phyloP scores from a whole-genome alignment of 177 flowering plant genomes.

The Vitis hybrid region DNA sequence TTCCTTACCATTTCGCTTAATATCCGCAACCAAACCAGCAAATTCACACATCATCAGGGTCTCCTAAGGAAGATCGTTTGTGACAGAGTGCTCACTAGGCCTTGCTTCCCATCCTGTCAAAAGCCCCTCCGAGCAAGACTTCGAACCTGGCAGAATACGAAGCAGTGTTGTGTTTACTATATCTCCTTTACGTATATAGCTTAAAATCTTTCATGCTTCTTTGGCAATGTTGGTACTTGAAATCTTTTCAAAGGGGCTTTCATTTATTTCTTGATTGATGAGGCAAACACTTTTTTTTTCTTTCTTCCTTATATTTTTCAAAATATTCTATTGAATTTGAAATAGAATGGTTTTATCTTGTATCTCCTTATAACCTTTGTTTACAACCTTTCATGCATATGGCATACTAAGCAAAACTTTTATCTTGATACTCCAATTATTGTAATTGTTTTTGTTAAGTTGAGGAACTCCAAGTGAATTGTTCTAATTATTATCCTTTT shows the following conservation, averaged over 20 bases:
- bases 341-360: too few relatives aligned
- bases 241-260: neutral
- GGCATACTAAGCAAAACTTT: too few relatives aligned
- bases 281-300: neutral
- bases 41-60: constrained; percentile 79
- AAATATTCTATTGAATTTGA: too few relatives aligned
- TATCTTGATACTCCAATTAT: too few relatives aligned
- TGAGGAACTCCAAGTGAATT: too few relatives aligned
- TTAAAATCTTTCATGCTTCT: too few relatives aligned
- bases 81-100: constrained; percentile 50
- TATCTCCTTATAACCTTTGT: too few relatives aligned
- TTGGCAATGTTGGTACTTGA: too few relatives aligned
- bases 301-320: too few relatives aligned
- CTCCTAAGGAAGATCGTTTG: constrained; percentile 74
- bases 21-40: constrained; percentile 45
- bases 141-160: constrained; percentile 27
- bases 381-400: neutral
- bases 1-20: constrained; percentile 38
- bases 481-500: neutral
- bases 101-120: constrained; percentile 42
- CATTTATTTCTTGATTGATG: neutral
- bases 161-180: constrained; percentile 41
- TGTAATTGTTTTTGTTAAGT: too few relatives aligned
- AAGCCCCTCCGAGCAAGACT: constrained; percentile 39
- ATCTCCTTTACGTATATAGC: too few relatives aligned